Base-by-base conservation (phyloP, 2,329 filamentous ascomycete species). In the Diatrype stigma region DNA sequence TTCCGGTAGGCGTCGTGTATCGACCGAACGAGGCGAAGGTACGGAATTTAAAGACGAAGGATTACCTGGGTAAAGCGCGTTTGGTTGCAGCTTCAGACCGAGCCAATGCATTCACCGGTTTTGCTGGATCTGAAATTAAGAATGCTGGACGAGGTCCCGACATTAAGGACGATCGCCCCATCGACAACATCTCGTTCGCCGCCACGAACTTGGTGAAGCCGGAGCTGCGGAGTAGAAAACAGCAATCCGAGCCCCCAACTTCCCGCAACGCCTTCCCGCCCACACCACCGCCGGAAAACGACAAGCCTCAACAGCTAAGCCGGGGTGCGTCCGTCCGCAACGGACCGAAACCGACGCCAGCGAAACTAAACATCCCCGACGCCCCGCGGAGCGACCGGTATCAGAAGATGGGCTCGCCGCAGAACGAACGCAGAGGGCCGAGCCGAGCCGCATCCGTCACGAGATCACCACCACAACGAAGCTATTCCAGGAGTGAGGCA, bases 11-110 rank as follows among this genome's bases (percentile, higher is more conserved):
- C 22, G 89, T 96, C 30, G 82, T 99, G 16, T 99, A 97, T 71
- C 81, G 94, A 52, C 94, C 94, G 21, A 97, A 96, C 67, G 92
- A 96, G 64, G 92, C 94, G 56, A 99, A 99, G 72, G 94, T 99
- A 59, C 95, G 95, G 72, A 99, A 99, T 65, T 77, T 99, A 63
- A 96, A 96, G 76, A 90, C 91, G 21, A 97, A 97, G 69, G 92
- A 99, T 67, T 99, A 99, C 63, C 84, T 99, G 3, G 94, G 94
- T 54, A 96, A 96, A 71, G 91, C 94, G n/a, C 84, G 90, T 53
- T 77, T 99, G 32, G 89, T 99, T 8, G 94, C 94, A 22, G 89
- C 92, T 23, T 89, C 90, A 1, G 90, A 96, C 63, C 81, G 86
- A 50, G 74, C 81, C 57, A 93, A 92, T 69, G 87, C 85, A 23